A percentile compares a stretch with the other conserved stretches of the same genome.
Evolutionary conservation across 805 yeast genomes (phyloP).

Genomic region (Candida parachauliodes): DNA sequence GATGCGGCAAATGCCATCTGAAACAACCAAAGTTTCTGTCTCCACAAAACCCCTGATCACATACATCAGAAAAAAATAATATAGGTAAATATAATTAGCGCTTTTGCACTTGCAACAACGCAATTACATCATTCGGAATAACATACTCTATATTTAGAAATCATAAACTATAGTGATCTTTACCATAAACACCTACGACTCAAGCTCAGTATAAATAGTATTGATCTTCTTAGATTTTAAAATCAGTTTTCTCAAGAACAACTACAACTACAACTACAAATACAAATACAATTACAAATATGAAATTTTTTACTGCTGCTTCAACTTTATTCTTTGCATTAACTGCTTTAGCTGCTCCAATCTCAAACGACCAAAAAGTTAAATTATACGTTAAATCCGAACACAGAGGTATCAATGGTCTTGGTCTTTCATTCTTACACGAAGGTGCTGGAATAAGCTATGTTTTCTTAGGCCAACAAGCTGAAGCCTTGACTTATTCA

Average conservation of each 20-base stretch:
- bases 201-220: too few relatives aligned
- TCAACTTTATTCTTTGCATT: slow-evolving; percentile 9
- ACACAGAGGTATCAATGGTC: slow-evolving; percentile 23
- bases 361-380: slow-evolving; percentile 9
- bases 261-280: not conserved
- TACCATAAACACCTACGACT: too few relatives aligned
- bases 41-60: too few relatives aligned
- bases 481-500: slow-evolving; percentile 20
- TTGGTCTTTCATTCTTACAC: slow-evolving; percentile 28
- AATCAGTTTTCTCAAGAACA: not conserved
- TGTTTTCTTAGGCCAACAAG: slow-evolving; percentile 22
- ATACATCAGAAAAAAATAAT: too few relatives aligned
- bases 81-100: too few relatives aligned
- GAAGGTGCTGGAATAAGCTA: slow-evolving; percentile 47
- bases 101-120: too few relatives aligned
- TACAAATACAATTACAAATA: slow-evolving; percentile 1
- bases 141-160: too few relatives aligned
- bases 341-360: slow-evolving; percentile 7
- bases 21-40: too few relatives aligned
- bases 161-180: not conserved
- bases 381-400: slow-evolving; percentile 22
- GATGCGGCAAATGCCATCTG: too few relatives aligned
- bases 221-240: too few relatives aligned
- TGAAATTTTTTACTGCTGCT: slow-evolving; percentile 5
- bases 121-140: too few relatives aligned